Evolutionary conservation across 208 protist genomes (phyloP).

Genomic region (Trypanosoma cruzi): DNA sequence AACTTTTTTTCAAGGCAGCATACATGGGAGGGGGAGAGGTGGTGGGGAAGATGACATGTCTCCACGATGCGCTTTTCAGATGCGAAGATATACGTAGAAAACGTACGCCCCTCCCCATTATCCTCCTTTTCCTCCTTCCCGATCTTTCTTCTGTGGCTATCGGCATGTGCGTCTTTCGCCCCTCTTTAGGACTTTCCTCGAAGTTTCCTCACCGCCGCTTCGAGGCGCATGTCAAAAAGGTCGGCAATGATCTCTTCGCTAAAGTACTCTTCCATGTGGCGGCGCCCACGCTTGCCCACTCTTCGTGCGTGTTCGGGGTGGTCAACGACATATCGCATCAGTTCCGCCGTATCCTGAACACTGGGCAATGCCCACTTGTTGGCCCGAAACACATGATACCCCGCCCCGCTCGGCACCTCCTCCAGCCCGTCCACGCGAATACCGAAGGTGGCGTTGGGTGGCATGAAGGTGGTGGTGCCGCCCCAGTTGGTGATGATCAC

Average conservation of each 20-base stretch:
- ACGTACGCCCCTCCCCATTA: too few relatives aligned
- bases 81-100: too few relatives aligned
- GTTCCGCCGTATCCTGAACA: constrained; percentile 24
- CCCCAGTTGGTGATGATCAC: constrained; percentile 45
- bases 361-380: constrained; percentile 46
- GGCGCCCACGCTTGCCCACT: constrained; percentile 33
- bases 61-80: too few relatives aligned
- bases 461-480: constrained; percentile 38
- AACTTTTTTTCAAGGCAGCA: too few relatives aligned
- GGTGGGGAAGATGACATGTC: too few relatives aligned
- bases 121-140: too few relatives aligned
- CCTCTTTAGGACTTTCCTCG: too few relatives aligned
- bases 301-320: constrained; percentile 34
- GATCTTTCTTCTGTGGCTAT: too few relatives aligned
- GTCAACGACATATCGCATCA: constrained; percentile 40
- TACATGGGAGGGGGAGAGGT: too few relatives aligned
- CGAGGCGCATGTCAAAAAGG: constrained; percentile 27
- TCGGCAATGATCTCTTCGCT: constrained; percentile 53
- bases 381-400: constrained; percentile 28
- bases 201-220: neutral
- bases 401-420: constrained; percentile 27
- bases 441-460: constrained; percentile 36
- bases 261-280: constrained; percentile 26
- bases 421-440: constrained; percentile 55
- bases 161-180: neutral